Conservation (phyloP, 2,329 filamentous ascomycete genomes). For the Drechslerella dactyloides region DNA sequence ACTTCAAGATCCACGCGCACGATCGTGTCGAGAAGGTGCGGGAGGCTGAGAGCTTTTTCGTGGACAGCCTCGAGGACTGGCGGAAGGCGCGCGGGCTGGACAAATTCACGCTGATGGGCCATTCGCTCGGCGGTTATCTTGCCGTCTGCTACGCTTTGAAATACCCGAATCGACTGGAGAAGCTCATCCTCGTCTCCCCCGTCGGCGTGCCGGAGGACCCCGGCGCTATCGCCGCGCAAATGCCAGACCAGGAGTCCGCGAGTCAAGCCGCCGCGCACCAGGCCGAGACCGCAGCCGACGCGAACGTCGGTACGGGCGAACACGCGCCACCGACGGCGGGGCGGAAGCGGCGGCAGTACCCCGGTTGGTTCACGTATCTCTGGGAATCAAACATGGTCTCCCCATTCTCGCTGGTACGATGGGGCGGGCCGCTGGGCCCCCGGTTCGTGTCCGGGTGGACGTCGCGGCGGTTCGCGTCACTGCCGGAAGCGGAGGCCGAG, state of each 20-base stretch:
- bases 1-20: constrained; percentile 84
- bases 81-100: constrained; percentile 85
- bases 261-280: constrained; percentile 32
- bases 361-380: constrained; percentile 86
- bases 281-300: constrained; percentile 49
- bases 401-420: constrained; percentile 87
- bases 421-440: constrained; percentile 86
- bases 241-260: constrained; percentile 70
- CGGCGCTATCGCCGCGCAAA: constrained; percentile 78
- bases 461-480: constrained; percentile 85
- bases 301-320: constrained; percentile 56
- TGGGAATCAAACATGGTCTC: constrained; percentile 94
- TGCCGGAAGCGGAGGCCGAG: constrained; percentile 78
- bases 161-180: constrained; percentile 92
- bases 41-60: constrained; percentile 94
- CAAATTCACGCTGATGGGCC: constrained; percentile 88
- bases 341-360: constrained; percentile 69
- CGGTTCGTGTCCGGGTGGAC: constrained; percentile 95
- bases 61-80: constrained; percentile 97
- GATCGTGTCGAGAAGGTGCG: constrained; percentile 77
- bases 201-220: constrained; percentile 95
- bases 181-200: constrained; percentile 91
- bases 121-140: constrained; percentile 93
- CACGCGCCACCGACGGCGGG: constrained; percentile 60
- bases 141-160: constrained; percentile 94